Evolutionary conservation across 2,329 filamentous ascomycete genomes (phyloP), one percentile per base, ranked within the genome.

Genomic region (Alternaria alternata): DNA sequence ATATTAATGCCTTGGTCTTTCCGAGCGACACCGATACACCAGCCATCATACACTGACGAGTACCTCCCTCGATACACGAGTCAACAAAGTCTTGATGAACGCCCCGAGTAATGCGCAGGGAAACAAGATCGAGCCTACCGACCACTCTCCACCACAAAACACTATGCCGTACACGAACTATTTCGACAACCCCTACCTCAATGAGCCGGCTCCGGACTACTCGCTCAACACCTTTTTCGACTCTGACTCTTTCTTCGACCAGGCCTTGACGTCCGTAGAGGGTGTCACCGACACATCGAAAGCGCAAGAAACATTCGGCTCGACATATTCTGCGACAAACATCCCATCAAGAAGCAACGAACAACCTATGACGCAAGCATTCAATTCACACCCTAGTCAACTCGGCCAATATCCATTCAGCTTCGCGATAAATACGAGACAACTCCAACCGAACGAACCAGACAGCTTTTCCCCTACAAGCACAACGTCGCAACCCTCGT

Each of bases 191-290:
- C 59, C 67, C 7, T 75, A 73, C 55, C 51, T 71, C 38, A 57
- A 59, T 41, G 69, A 74, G 12, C 51, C 60, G 26, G 62, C 56
- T 24, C 66, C 71, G 20, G 65, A 75, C 53, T 64, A 71, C 60
- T 64, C 72, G 8, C 56, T 75, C 57, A 68, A 70, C 32, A 59
- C 67, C 30, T 75, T 72, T 58, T 67, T 78, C 59, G 69, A 76
- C 59, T 56, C 63, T 34, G 69, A 75, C 22, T 57, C 61, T 12
- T 67, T 71, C 49, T 69, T 73, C 53, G 66, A 73, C 51, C 69
- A 66, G 53, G 67, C 69, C n/a, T 59, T 72, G 51, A 69, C 61
- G 51, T 67, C 70, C 16, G 59, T 66, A 30, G 72, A 76, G 39
- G 58, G 63, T 57, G 34, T 67, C 4, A 53, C 66, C 3, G 39